Base-by-base conservation (phyloP, 169 alveolate species). In the Plasmodium vinckei region DNA sequence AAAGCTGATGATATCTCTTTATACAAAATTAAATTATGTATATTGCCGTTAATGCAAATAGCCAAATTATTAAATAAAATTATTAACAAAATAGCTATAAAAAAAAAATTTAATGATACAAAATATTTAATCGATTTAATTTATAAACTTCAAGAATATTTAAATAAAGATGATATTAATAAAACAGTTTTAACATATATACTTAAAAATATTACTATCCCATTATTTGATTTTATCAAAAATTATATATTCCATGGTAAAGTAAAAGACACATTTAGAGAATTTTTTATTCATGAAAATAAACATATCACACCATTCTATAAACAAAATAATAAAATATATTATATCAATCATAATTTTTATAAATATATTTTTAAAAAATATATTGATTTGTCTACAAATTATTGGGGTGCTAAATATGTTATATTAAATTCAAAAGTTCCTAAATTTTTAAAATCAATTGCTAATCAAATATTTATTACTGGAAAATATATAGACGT, bases 361-460 rank as follows among this genome's bases (percentile, higher is more conserved):
- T 82, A 67, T 39, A 82, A 82, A 59, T 82, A 82, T 42, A 82
- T 82, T 46, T 82, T 65, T 46, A 82, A 82, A 67, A 82, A 59
- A 15, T 82, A 82, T 82, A 67, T 82, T 54, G 90, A 82, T 49
- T 54, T 82, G 39, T 82, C 90, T 9, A 82, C 90, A 0, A 82
- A 82, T 47, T 82, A 82, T 65, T 82, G 90, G 90, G 90, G 90
- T n/a, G 90, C 90, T 15, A 82, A 82, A 59, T 82, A 67, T 67
- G 61, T 82, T 47, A 44, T 82, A 49, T 44, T 82, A 27, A 51
- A 82, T 27, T 21, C 59, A 10, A 82, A 82, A 27, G 90, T 82
- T 33, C 90, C 90, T 3, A 19, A 46, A 17, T 82, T 82, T 67
- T 67, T 82, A 60, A 82, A 59, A 59, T 67, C 15, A 10, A 47